Evolutionary conservation across 805 yeast genomes (phyloP), one percentile per base, ranked within the genome.

Genomic region (Saccharomycopsis oosterbeekiorum): DNA sequence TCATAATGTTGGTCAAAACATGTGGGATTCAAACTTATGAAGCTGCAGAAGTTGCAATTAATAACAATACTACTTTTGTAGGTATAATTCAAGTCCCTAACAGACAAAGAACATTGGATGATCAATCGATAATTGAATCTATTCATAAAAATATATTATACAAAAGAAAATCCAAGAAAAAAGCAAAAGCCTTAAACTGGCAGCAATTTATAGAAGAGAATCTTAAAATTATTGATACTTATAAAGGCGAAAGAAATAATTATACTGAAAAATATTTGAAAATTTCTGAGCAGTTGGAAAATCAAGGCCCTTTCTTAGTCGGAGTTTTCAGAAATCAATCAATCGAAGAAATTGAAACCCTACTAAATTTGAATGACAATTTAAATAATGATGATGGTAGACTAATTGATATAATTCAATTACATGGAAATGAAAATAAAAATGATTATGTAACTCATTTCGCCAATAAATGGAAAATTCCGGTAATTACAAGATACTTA

Each of bases 241-340:
- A 53, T n/a, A 6, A 34, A 19, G 17, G n/a, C n/a, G n/a, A n/a
- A n/a, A n/a, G 21, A 24, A 10, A 11, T 21, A 12, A 15, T 37
- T 56, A 2, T 42, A 72, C 74, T 43, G 74, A 70, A 2, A 76
- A 78, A 67, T 75, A 77, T 59, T 66, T 67, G 36, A 63, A 68
- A 3, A 68, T 70, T n/a, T 60, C 69, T 3, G 58, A 68, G 4
- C 59, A 65, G 17, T 62, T 76, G 5, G 57, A 57, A 11, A 65
- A 61, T 24, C 70, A 75, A 53, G 89, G 91, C 0, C 94, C 94
- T 0, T 82, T 76, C 66, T 71, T 88, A 1, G 97, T 91, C 1
- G 99, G 98, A 0, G 99, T 93, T 2, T 90, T 93, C 74, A 77
- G 92, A 62, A 89, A 94, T 70, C 97, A 92, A 71, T 68, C 85